Percentiles rank a stretch among this genome's conserved stretches.
Conservation (phyloP, 116 monocot species). For the Cymodocea nodosa region DNA sequence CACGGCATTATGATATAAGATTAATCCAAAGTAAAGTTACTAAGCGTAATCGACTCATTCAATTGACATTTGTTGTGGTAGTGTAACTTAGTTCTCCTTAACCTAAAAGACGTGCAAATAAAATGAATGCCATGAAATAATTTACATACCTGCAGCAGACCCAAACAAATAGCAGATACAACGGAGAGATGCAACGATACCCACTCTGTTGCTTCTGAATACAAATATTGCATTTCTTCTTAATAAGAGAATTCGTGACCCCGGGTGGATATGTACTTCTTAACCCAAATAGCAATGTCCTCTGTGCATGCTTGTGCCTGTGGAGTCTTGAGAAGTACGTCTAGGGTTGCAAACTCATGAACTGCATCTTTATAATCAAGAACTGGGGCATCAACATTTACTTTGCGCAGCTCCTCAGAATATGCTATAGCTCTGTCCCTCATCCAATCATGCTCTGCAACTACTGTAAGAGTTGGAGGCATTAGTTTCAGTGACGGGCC, state of each 20-base stretch:
- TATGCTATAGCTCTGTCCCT: slow-evolving; percentile 80
- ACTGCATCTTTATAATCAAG: slow-evolving; percentile 89
- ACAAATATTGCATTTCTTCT: slow-evolving; percentile 1
- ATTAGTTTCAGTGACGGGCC: slow-evolving; percentile 72
- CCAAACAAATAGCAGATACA: slow-evolving; percentile 4
- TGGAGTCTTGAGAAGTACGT: slow-evolving; percentile 66
- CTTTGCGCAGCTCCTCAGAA: slow-evolving; percentile 73
- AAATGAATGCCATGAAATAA: slow-evolving; percentile 5
- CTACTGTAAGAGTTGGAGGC: slow-evolving; percentile 78
- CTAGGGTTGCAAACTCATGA: slow-evolving; percentile 80
- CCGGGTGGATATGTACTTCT: slow-evolving; percentile 66
- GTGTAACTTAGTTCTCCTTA: no score
- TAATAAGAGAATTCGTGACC: slow-evolving; percentile 93
- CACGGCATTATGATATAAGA: no score
- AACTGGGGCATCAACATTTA: slow-evolving; percentile 80
- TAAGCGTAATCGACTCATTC: no score
- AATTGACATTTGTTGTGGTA: no score
- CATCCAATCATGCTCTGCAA: slow-evolving; percentile 95
- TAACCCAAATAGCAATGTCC: slow-evolving; percentile 86
- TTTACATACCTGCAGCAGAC: slow-evolving; percentile 9
- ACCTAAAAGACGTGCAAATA: slow-evolving; percentile 5
- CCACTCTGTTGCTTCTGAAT: neutral
- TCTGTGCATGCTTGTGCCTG: slow-evolving; percentile 82
- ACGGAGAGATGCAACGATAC: neutral
- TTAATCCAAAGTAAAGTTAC: no score